Percentiles rank a stretch among this genome's conserved stretches.
These are phyloP conservation scores for Fraxinus platypoda DNA, from an alignment of 305 asterid species.

Conservation along the genomic window DNA sequence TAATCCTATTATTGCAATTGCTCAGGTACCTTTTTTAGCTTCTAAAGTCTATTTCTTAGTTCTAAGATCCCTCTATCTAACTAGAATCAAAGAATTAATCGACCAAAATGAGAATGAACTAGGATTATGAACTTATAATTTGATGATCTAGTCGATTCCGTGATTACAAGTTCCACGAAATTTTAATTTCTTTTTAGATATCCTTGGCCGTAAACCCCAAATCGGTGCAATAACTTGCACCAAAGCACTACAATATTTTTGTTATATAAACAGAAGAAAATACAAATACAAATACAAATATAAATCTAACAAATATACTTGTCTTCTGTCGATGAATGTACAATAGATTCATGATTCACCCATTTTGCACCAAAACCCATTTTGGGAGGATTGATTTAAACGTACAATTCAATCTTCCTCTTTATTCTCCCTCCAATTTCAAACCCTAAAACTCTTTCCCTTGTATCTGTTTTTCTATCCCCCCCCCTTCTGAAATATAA, in stretches of 20 bases:
- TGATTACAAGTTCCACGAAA: too few relatives aligned
- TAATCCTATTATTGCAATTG: too few relatives aligned
- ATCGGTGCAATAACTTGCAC: background rate
- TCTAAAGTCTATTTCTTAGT: too few relatives aligned
- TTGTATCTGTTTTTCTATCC: background rate
- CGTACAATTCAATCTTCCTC: conserved; percentile 29
- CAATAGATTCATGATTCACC: background rate
- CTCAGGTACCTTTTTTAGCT: too few relatives aligned
- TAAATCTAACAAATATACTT: background rate
- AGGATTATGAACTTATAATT: too few relatives aligned
- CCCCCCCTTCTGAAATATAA: background rate
- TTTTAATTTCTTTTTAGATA: too few relatives aligned
- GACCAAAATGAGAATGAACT: too few relatives aligned
- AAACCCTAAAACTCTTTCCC: conserved; percentile 7
- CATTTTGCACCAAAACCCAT: conserved; percentile 20
- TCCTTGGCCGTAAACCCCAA: background rate
- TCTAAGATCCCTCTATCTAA: too few relatives aligned
- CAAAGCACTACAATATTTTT: background rate
- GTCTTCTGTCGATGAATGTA: conserved; percentile 26
- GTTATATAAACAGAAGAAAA: background rate
- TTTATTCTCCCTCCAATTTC: conserved; percentile 26
- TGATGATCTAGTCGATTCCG: too few relatives aligned
- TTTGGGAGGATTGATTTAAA: conserved; percentile 32
- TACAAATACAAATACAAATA: background rate
- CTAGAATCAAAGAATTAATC: too few relatives aligned